Base-by-base conservation (phyloP, 257 asterid genomes). In the Agastache rugosa region DNA sequence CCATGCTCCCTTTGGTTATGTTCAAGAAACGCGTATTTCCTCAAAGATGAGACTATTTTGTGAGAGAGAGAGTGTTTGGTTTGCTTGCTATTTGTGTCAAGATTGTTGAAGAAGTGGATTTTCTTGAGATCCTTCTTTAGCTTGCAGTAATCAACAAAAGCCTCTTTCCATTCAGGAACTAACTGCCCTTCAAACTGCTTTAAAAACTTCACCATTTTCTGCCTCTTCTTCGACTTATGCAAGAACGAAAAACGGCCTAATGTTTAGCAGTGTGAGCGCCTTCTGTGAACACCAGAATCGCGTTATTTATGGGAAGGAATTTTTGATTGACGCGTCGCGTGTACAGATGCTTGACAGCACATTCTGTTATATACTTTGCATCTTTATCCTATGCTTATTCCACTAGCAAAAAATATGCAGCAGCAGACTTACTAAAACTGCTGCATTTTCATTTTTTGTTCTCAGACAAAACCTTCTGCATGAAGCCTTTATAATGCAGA, bases 131-230 rank as follows among this genome's bases (percentile, higher is more conserved):
- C 91, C 73, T 83, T 87, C 77, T 93, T 93, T 58, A 93, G 91
- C 74, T 85, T 87, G 83, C 88, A 83, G 69, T 93, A 93, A 70
- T 93, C 98, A 17, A 93, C 96, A 61, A 91, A 93, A 34, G 97
- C 98, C 54, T 93, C 98, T 74, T 90, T 93, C 98, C 98, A 93
- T 83, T 93, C 98, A 1, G 97, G 97, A 55, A 93, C 86, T 59
- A 93, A 72, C 62, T 90, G 97, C 1, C 89, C 97, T 78, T 93
- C 98, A 68, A 90, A 93, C 73, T 93, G 97, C 84, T 90, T 93
- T 27, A 90, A 78, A 51, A 93, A 93, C 73, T 93, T 93, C 87
- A 93, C 97, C 97, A 93, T 93, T 25, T 10, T 39, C 44, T 39
- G 12, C 37, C 7, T 31, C 37, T 31, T 5, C 7, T 29, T 62